Percentiles rank a stretch among this genome's conserved stretches.
These are phyloP conservation scores for Vishniacozyma victoriae DNA, from an alignment of 768 basidiomycete genomes.

Conservation along the genomic window DNA sequence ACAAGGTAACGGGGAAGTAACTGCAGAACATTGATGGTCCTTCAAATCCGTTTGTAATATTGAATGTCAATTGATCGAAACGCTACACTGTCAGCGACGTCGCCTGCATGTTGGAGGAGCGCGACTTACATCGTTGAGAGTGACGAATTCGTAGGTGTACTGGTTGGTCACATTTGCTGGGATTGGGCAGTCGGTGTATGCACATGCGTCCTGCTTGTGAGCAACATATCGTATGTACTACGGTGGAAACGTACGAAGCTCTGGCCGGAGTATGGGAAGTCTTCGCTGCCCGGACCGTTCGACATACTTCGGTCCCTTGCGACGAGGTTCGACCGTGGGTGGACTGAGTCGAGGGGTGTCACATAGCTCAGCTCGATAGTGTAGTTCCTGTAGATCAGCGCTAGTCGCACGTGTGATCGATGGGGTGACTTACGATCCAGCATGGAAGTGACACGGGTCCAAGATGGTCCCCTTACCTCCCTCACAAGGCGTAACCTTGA, in stretches of 20 bases:
- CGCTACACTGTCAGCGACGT: too few species aligned
- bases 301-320: constrained; percentile 11
- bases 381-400: constrained; percentile 21
- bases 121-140: constrained; percentile 9
- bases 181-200: constrained; percentile 18
- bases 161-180: not conserved
- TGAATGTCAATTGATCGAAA: constrained; percentile 28
- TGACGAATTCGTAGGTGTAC: constrained; percentile 13
- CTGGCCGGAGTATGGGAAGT: constrained; percentile 26
- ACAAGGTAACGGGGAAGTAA: constrained; percentile 24
- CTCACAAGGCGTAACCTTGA: constrained; percentile 10
- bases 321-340: constrained; percentile 17
- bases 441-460: constrained; percentile 17
- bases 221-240: not conserved
- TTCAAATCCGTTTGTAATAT: constrained; percentile 20
- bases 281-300: constrained; percentile 3
- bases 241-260: constrained; percentile 11
- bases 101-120: too few species aligned
- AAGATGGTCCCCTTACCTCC: constrained; percentile 13
- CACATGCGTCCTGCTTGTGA: constrained; percentile 10
- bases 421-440: constrained; percentile 9
- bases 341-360: constrained; percentile 4
- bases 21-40: constrained; percentile 25
- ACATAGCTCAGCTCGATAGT: constrained; percentile 27
- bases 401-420: not conserved